Evolutionary conservation across 192 early-diverging fungal species (phyloP).

Genomic region (Backusella mclennaniae): DNA sequence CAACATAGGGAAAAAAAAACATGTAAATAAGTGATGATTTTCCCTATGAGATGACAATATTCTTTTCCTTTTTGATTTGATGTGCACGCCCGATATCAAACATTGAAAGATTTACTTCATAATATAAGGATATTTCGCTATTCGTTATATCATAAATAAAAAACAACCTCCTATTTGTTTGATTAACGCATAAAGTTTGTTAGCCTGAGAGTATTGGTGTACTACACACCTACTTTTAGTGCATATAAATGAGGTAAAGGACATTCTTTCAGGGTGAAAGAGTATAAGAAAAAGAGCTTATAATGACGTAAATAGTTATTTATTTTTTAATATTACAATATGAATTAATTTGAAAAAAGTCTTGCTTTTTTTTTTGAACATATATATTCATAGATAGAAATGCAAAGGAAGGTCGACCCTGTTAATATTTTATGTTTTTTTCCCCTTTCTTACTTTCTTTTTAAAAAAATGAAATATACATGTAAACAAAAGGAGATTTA

Average conservation of each 20-base stretch:
- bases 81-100: not conserved
- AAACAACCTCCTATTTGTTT: not conserved
- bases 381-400: not conserved
- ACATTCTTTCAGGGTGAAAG: not conserved
- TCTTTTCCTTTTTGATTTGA: not conserved
- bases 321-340: not conserved
- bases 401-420: not conserved
- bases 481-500: not conserved
- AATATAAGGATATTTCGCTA: not conserved
- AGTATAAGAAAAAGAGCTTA: not conserved
- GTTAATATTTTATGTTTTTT: not conserved
- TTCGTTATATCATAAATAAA: not conserved
- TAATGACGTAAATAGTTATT: not conserved
- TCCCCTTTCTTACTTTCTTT: not conserved
- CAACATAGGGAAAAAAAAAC: not conserved
- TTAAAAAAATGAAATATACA: not conserved
- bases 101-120: not conserved
- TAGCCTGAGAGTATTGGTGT: slow-evolving; percentile 3
- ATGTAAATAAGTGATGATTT: not conserved
- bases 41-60: not conserved
- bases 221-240: not conserved
- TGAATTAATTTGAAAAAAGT: not conserved
- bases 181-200: not conserved
- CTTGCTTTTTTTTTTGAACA: not conserved
- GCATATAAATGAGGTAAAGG: not conserved